A percentile compares a stretch with the other conserved stretches of the same genome.
Evolutionary conservation across 164 flowering plant species (phyloP).

Genomic region (Cinnamomum chago): DNA sequence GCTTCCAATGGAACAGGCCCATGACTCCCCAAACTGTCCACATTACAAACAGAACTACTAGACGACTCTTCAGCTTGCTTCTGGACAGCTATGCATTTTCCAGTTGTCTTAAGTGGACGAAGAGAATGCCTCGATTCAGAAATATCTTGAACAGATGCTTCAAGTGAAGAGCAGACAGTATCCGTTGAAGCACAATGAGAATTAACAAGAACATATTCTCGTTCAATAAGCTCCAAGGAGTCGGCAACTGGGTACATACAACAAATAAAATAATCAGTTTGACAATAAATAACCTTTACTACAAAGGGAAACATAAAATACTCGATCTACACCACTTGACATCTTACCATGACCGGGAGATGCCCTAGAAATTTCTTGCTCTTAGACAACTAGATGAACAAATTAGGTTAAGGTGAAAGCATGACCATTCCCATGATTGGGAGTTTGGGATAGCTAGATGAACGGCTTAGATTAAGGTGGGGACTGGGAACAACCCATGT

Average conservation of each 20-base stretch:
- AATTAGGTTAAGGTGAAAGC: too few species aligned
- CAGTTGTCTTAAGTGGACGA: constrained; percentile 15
- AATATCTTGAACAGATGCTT: constrained; percentile 30
- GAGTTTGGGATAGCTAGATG: too few species aligned
- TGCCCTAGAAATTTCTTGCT: too few species aligned
- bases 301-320: background rate
- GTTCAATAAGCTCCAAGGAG: constrained; percentile 48
- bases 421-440: too few species aligned
- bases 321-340: background rate
- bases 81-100: constrained; percentile 15
- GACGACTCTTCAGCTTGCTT: constrained; percentile 15
- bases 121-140: constrained; percentile 14
- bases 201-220: constrained; percentile 54
- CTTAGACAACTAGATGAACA: too few species aligned
- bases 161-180: constrained; percentile 31
- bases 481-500: too few species aligned
- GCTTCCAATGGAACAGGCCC: constrained; percentile 17
- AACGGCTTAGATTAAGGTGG: too few species aligned
- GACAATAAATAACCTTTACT: background rate
- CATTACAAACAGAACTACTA: constrained; percentile 15
- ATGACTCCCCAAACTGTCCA: constrained; percentile 13
- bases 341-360: too few species aligned
- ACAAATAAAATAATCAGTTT: background rate
- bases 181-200: constrained; percentile 38
- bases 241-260: constrained; percentile 34